Conservation (phyloP, 1,284 basidiomycete genomes). For the Cerioporus squamosus region DNA sequence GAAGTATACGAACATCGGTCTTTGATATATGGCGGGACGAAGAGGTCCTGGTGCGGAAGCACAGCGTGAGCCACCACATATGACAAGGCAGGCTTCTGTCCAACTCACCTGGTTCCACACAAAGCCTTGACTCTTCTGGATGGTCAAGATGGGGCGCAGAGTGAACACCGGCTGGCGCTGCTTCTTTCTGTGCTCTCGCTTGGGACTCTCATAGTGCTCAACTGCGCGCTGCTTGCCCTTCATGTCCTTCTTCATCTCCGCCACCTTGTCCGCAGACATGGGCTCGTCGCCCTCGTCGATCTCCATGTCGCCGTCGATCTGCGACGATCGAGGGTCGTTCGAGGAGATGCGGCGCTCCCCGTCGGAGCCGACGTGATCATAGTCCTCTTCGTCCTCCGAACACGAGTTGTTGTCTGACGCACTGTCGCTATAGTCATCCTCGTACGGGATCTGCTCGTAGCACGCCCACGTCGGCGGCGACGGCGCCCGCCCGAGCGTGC, state of each 20-base stretch:
- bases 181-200: constrained; percentile 59
- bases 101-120: constrained; percentile 81
- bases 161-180: constrained; percentile 59
- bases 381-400: constrained; percentile 76
- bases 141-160: constrained; percentile 80
- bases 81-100: background rate
- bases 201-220: constrained; percentile 56
- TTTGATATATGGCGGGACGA: constrained; percentile 85
- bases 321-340: constrained; percentile 41
- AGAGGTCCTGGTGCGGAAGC: constrained; percentile 61
- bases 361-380: constrained; percentile 41
- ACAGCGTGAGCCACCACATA: constrained; percentile 3
- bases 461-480: constrained; percentile 85
- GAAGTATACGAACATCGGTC: constrained; percentile 71
- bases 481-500: constrained; percentile 74
- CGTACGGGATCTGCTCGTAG: constrained; percentile 82
- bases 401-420: constrained; percentile 54
- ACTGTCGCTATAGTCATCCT: constrained; percentile 47
- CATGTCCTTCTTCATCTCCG: constrained; percentile 56
- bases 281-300: constrained; percentile 48
- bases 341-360: constrained; percentile 33
- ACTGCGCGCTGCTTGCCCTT: constrained; percentile 82
- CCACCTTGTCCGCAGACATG: constrained; percentile 41
- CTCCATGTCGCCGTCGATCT: constrained; percentile 59
- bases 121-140: constrained; percentile 84